A percentile compares a stretch with the other conserved stretches of the same genome.
phyloP scores from a whole-genome alignment of 805 yeast genomes.

The Pichia californica region DNA sequence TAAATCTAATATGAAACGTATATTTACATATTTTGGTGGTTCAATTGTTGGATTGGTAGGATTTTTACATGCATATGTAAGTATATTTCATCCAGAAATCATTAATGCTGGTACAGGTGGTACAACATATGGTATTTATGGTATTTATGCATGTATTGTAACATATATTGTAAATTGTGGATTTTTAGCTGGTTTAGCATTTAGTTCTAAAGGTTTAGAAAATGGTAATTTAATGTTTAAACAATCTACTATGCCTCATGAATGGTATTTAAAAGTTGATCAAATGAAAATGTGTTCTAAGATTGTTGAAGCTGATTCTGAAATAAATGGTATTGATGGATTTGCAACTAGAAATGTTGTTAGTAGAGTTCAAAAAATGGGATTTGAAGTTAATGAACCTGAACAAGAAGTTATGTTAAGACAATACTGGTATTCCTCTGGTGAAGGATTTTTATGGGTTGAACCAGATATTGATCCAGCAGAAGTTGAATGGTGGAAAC shows the following conservation, averaged over 20 bases:
- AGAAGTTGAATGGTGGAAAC: conserved; percentile 37
- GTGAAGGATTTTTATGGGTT: conserved; percentile 82
- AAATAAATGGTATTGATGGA: conserved; percentile 39
- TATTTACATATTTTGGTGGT: conserved; percentile 38
- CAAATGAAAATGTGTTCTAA: conserved; percentile 62
- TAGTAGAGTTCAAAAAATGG: conserved; percentile 30
- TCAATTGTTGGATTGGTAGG: conserved; percentile 35
- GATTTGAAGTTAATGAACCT: conserved; percentile 41
- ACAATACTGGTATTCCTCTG: conserved; percentile 84
- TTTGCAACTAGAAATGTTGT: conserved; percentile 31
- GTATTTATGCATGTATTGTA: conserved; percentile 40
- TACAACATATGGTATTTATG: conserved; percentile 28
- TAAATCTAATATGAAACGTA: conserved; percentile 22
- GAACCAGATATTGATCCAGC: conserved; percentile 92
- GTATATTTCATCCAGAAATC: conserved; percentile 29
- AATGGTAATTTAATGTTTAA: conserved; percentile 56
- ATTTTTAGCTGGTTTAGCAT: conserved; percentile 35
- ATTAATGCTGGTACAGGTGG: conserved; percentile 29
- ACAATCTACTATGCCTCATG: conserved; percentile 55
- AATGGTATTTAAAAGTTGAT: conserved; percentile 61
- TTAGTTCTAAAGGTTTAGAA: conserved; percentile 43
- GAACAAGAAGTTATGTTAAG: conserved; percentile 63
- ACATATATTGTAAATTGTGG: conserved; percentile 45
- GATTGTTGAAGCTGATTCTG: conserved; percentile 60
- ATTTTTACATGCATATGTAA: conserved; percentile 41